Evolutionary conservation across 805 yeast species (phyloP).

Genomic region (Groenewaldozyma salmanticensis): DNA sequence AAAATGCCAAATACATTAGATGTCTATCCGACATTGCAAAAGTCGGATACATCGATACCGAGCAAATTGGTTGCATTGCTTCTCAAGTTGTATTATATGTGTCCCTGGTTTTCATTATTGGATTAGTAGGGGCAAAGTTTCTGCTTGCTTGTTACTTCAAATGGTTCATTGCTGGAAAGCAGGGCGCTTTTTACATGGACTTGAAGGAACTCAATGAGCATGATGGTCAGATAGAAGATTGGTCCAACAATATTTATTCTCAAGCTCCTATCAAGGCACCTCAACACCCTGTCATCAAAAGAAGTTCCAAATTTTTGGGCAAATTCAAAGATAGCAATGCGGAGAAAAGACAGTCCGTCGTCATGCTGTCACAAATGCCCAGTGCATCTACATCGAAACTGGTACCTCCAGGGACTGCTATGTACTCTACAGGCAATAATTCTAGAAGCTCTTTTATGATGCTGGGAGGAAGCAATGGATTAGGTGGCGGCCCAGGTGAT

Average conservation of each 20-base stretch:
- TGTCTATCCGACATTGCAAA: constrained; percentile 79
- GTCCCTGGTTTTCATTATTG: constrained; percentile 74
- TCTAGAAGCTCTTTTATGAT: constrained; percentile 18
- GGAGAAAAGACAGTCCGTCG: constrained; percentile 19
- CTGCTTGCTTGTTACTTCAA: constrained; percentile 80
- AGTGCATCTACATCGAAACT: constrained; percentile 23
- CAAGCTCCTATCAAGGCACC: constrained; percentile 28
- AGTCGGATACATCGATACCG: constrained; percentile 66
- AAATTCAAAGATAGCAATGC: constrained; percentile 3
- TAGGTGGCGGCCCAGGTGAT: too few relatives aligned
- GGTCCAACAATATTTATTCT: constrained; percentile 60
- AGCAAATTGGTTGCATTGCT: constrained; percentile 89
- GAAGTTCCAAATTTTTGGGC: constrained; percentile 7
- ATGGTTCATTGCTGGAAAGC: constrained; percentile 69
- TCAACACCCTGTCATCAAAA: constrained; percentile 19
- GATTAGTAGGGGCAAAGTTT: constrained; percentile 71
- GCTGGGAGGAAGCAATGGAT: constrained; percentile 10
- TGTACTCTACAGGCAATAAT: constrained; percentile 18
- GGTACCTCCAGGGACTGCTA: constrained; percentile 23
- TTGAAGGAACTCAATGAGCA: constrained; percentile 51
- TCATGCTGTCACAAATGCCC: constrained; percentile 27
- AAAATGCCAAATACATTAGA: constrained; percentile 62
- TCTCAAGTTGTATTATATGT: constrained; percentile 72
- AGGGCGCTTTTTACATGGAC: constrained; percentile 65
- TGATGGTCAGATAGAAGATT: constrained; percentile 62